Evolutionary conservation across 176 grass and related monocot species (phyloP).

Genomic region (Oryza rufipogon): DNA sequence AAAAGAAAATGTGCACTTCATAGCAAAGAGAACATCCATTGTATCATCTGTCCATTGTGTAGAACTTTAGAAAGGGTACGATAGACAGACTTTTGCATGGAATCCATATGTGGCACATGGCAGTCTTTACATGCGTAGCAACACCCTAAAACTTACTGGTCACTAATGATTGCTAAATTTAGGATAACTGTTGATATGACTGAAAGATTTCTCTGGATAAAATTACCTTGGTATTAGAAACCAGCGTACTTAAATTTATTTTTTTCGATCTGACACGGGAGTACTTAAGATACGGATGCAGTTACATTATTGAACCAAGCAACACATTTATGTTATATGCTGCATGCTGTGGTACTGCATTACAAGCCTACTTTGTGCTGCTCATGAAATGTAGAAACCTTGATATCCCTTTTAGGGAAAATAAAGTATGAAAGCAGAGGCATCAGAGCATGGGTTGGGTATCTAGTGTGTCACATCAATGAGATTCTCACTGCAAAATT

Average conservation of each 20-base stretch:
- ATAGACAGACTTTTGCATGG: neutral
- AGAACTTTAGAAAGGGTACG: neutral
- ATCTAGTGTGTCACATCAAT: neutral
- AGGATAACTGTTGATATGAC: neutral
- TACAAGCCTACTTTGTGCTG: too few species aligned
- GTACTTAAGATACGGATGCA: neutral
- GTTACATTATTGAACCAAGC: neutral
- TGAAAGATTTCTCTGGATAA: neutral
- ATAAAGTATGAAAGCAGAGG: neutral
- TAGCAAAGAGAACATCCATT: neutral
- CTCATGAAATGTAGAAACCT: neutral
- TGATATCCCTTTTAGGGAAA: slow-evolving; percentile 1
- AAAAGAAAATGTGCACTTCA: neutral
- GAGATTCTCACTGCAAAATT: neutral
- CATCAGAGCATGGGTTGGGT: neutral
- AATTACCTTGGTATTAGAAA: neutral
- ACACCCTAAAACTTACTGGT: neutral
- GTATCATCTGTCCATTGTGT: neutral
- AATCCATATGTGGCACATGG: neutral
- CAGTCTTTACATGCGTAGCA: neutral
- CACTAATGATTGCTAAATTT: neutral
- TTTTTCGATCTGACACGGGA: too few species aligned
- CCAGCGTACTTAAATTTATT: neutral
- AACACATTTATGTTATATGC: neutral
- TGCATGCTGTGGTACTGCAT: too few species aligned